Base-by-base conservation (phyloP, 805 yeast genomes). In the Torulaspora indica region DNA sequence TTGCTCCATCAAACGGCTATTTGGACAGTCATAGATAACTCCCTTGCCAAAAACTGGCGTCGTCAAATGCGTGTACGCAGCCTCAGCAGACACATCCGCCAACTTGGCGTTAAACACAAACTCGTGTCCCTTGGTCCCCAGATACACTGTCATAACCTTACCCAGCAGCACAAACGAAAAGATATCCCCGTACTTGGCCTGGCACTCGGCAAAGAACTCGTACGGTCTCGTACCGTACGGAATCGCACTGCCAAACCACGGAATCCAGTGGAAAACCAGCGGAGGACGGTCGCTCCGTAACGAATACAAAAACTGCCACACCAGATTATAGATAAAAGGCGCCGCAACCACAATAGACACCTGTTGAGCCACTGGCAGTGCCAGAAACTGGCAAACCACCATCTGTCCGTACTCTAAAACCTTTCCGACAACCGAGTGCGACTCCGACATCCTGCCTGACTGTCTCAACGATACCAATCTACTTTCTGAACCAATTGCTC, bases 31-130 rank as follows among this genome's bases (percentile, higher is more conserved):
- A 65, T 93, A 93, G 42, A 93, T 85, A 43, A 93, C 98, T 59
- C 98, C 98, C 61, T 89, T 81, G 57, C 98, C 98, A 56, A 93
- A 93, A 12, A 89, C 96, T 10, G 98, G 98, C n/a, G 98, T 91
- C n/a, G 98, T 93, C 68, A 93, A 76, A 64, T 90, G 96, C 50
- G 82, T 76, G 71, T 93, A 93, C 31, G 97, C 98, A 38, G 85
- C 97, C 66, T 93, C 98, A 38, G 98, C 98, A 38, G 89, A 82
- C 18, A 90, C 98, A 57, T 88, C 95, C 24, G 81, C 78, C 42
- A 85, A 74, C 68, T 86, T 90, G 34, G 96, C 87, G 67, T 93
- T 93, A 56, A 93, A 79, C 36, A 91, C 88, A 63, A 93, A 90
- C 66, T 93, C 98, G 67, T 93, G 96, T 54, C 98, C 98, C 69